These are phyloP conservation scores for Eucalyptus microcorys DNA, from an alignment of 345 rosid species.

Conservation along the genomic window DNA sequence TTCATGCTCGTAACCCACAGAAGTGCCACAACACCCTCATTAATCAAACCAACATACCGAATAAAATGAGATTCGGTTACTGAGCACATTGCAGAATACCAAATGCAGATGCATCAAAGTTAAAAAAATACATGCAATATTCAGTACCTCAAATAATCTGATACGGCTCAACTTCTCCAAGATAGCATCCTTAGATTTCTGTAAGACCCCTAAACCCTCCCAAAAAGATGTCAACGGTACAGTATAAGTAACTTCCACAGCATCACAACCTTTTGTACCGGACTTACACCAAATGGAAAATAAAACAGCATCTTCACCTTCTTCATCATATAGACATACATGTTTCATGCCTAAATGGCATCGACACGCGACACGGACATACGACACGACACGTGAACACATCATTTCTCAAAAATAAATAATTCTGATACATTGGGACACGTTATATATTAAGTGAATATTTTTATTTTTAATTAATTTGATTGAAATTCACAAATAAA, in stretches of 20 bases:
- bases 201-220: slow-evolving; percentile 44
- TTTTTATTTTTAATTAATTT: no score
- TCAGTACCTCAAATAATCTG: slow-evolving; percentile 28
- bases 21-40: background rate
- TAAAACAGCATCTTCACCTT: slow-evolving; percentile 32
- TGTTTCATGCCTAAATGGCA: no score
- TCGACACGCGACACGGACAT: no score
- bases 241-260: background rate
- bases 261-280: background rate
- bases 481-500: no score
- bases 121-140: background rate
- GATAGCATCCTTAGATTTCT: slow-evolving; percentile 64
- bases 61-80: background rate
- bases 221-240: background rate
- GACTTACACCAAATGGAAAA: background rate
- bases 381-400: no score
- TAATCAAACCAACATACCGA: background rate
- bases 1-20: background rate
- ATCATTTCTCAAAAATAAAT: no score
- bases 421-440: no score
- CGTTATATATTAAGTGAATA: no score
- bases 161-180: slow-evolving; percentile 28
- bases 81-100: background rate
- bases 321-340: slow-evolving; percentile 16
- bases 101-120: background rate